phyloP scores from a whole-genome alignment of 345 rosid genomes.

The Gossypioides kirkii region DNA sequence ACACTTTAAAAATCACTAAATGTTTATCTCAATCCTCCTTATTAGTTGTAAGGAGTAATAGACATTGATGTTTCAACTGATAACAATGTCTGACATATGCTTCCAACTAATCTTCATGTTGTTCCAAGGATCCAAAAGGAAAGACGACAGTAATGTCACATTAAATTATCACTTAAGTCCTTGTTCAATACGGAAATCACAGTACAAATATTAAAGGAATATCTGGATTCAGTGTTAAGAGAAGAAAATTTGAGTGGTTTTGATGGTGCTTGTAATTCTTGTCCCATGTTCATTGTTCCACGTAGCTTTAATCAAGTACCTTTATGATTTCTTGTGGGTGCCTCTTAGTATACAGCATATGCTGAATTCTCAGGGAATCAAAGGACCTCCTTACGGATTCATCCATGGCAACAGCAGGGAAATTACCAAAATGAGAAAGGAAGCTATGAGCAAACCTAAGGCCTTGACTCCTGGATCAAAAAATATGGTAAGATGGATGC shows the following conservation, averaged over 20 bases:
- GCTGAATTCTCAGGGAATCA: constrained; percentile 23
- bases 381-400: constrained; percentile 36
- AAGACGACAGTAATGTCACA: not conserved
- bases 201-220: not conserved
- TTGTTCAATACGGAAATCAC: not conserved
- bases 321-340: constrained; percentile 24
- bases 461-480: constrained; percentile 25
- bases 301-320: constrained; percentile 2
- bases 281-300: constrained; percentile 8
- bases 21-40: too few species aligned
- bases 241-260: not conserved
- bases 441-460: constrained; percentile 9
- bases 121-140: too few species aligned
- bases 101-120: too few species aligned
- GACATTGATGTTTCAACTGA: too few species aligned
- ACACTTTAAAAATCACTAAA: too few species aligned
- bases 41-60: too few species aligned
- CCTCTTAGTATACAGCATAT: constrained; percentile 18
- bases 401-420: constrained; percentile 35
- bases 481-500: constrained; percentile 13
- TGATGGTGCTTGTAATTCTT: constrained; percentile 8
- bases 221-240: not conserved
- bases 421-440: not conserved
- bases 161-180: not conserved
- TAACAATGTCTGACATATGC: too few species aligned